Base-by-base conservation (phyloP, 2,329 filamentous ascomycete species). In the Gnomoniopsis smithogilvyi region DNA sequence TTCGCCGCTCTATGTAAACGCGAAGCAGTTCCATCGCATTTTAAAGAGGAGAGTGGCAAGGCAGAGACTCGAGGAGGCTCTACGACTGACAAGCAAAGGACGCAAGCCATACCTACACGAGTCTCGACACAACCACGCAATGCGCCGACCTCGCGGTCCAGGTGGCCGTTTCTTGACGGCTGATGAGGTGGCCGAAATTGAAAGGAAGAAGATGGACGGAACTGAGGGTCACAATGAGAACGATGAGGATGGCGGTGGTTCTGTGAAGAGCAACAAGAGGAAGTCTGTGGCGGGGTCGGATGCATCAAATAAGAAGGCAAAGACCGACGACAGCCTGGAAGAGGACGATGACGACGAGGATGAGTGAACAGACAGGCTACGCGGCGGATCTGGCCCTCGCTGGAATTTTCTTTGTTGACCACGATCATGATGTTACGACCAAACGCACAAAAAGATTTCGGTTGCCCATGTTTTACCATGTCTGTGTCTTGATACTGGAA, bases 21-120 rank as follows among this genome's bases (percentile, higher is more conserved):
- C 95, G 6, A 99, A 99, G 73, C 95, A 99, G 69, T 99, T 99
- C 67, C 95, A 99, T 72, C 90, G 95, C 26, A 99, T 99, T 51
- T 76, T 99, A 56, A 98, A 99, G 80, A 85, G 95, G 59, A 86
- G 95, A 60, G 92, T 98, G 64, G 95, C 95, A 7, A 85, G 95
- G 36, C 95, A 98, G 74, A 92, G 91, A 72, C 80, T 99, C 17
- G 95, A 99, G 73, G 95, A 99, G 73, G 91, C 93, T 56, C 77
- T 99, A 47, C 86, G 95, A 46, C 78, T 98, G 59, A 98, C 95
- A 0, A 96, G 90, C 11, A 99, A 99, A 76, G 94, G 94, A 26
- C 87, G 95, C 38, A 98, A 97, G 76, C 95, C 95, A 3, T 99
- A 99, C 69, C 82, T 99, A 34, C 95, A 99, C 76, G 95, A 99